Percentiles rank a stretch among this genome's conserved stretches.
These are phyloP conservation scores for Prunus mume DNA, from an alignment of 306 rosid species.

Conservation along the genomic window DNA sequence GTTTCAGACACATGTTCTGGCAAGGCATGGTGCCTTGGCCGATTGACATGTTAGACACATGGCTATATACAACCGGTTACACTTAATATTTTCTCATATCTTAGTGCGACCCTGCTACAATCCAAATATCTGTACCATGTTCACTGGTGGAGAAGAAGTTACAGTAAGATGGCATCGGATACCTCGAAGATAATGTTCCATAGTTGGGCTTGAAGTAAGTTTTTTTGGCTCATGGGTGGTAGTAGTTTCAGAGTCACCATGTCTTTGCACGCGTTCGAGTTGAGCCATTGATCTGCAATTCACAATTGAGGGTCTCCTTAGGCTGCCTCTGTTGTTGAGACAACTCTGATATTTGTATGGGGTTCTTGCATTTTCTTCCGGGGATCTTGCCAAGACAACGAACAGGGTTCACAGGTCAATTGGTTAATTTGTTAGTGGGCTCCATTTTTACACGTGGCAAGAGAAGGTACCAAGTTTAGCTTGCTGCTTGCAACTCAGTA, in stretches of 20 bases:
- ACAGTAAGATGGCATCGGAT: conserved; percentile 9
- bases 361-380: conserved; percentile 33
- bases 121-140: not conserved
- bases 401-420: conserved; percentile 30
- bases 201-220: conserved; percentile 24
- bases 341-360: conserved; percentile 22
- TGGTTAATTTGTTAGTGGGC: conserved; percentile 30
- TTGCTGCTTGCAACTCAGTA: conserved; percentile 12
- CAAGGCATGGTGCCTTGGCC: too few relatives aligned
- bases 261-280: conserved; percentile 45
- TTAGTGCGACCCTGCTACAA: too few relatives aligned
- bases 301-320: conserved; percentile 3
- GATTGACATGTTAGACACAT: not conserved
- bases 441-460: conserved; percentile 40
- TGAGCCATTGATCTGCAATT: conserved; percentile 53
- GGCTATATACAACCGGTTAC: not conserved
- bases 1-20: too few relatives aligned
- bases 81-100: not conserved
- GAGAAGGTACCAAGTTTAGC: conserved; percentile 5
- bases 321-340: conserved; percentile 17
- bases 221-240: not conserved
- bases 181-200: conserved; percentile 81
- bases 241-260: conserved; percentile 28
- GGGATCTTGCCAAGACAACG: conserved; percentile 31
- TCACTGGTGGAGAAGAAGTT: not conserved